phyloP scores from a whole-genome alignment of 108 stramenopile species.

The Skeletonema tropicum region DNA sequence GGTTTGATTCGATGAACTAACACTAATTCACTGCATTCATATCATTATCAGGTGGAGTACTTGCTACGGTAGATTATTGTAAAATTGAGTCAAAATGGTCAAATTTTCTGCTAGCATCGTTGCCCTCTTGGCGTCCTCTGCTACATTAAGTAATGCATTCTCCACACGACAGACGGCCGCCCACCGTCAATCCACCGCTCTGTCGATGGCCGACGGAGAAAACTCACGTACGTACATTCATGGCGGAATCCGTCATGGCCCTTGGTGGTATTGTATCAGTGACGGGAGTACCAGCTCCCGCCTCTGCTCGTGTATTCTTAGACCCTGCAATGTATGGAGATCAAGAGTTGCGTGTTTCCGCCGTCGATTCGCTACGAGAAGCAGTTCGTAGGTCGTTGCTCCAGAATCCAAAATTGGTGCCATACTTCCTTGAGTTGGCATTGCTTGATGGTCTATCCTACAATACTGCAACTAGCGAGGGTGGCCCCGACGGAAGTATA shows the following conservation, averaged over 20 bases:
- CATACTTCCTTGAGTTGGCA: constrained; percentile 75
- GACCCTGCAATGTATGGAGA: constrained; percentile 93
- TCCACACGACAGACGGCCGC: constrained; percentile 3
- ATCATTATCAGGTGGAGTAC: too few relatives aligned
- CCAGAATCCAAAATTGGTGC: constrained; percentile 73
- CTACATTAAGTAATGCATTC: not conserved
- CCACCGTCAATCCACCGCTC: constrained; percentile 18
- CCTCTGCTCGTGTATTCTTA: constrained; percentile 79
- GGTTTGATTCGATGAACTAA: too few relatives aligned
- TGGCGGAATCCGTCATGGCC: constrained; percentile 23
- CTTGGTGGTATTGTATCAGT: constrained; percentile 15
- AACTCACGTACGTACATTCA: constrained; percentile 51
- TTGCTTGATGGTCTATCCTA: constrained; percentile 76
- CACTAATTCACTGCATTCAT: too few relatives aligned
- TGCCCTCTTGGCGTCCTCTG: constrained; percentile 17
- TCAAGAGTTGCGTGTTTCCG: constrained; percentile 84
- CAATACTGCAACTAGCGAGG: constrained; percentile 58
- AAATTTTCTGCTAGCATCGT: constrained; percentile 6
- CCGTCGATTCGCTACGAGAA: constrained; percentile 79
- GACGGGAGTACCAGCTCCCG: constrained; percentile 38
- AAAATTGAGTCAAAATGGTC: not conserved
- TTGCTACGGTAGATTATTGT: too few relatives aligned
- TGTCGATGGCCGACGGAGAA: constrained; percentile 21
- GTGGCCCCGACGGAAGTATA: constrained; percentile 81
- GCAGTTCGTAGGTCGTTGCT: constrained; percentile 77